phyloP scores from a whole-genome alignment of 73 alveolate genomes.

The Stentor coeruleus region DNA sequence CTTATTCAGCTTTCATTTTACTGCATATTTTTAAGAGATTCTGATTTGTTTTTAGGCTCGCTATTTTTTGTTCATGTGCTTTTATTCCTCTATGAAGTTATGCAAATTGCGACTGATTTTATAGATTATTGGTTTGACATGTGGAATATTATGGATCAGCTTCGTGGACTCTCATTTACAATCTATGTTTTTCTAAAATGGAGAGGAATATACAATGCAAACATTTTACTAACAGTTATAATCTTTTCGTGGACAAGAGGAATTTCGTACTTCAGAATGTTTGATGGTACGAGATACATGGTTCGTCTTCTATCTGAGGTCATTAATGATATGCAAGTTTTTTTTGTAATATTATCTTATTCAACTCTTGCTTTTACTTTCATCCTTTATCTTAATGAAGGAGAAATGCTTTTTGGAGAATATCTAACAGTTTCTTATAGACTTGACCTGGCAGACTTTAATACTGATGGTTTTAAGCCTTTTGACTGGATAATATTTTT shows the following conservation, averaged over 20 bases:
- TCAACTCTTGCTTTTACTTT: constrained; percentile 37
- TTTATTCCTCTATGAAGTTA: constrained; percentile 3
- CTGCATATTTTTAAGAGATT: background rate
- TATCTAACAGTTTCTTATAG: constrained; percentile 22
- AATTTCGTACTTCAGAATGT: constrained; percentile 40
- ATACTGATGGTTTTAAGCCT: constrained; percentile 21
- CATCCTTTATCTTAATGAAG: constrained; percentile 27
- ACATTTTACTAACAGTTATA: background rate
- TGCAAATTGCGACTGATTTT: background rate
- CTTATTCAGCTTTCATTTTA: background rate
- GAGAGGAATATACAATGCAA: background rate
- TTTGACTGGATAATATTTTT: constrained; percentile 32
- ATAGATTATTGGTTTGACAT: background rate
- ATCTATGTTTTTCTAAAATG: background rate
- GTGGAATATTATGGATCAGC: background rate
- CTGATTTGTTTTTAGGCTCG: background rate
- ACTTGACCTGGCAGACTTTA: constrained; percentile 39
- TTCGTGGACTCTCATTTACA: background rate
- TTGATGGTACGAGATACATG: constrained; percentile 33
- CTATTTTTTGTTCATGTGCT: background rate
- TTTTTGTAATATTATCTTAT: constrained; percentile 26
- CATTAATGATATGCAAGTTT: constrained; percentile 35
- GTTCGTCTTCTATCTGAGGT: constrained; percentile 33
- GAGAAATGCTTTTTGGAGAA: background rate
- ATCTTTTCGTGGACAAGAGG: constrained; percentile 32